phyloP scores from a whole-genome alignment of 805 yeast genomes.

The Cyberlindnera saturnus region DNA sequence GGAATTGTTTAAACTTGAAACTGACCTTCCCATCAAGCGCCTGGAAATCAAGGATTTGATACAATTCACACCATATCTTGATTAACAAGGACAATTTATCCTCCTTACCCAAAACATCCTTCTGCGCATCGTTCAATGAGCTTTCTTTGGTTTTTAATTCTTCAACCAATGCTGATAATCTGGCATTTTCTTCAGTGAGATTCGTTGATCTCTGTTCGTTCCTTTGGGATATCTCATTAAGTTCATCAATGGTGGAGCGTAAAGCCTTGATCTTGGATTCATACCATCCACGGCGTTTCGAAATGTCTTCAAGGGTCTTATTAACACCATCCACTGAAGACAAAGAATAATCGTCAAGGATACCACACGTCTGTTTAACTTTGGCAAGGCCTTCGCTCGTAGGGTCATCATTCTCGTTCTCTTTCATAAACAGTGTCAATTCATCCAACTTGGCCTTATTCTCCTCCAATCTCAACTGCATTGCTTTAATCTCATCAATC shows the following conservation, averaged over 20 bases:
- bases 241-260: not conserved
- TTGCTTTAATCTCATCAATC: constrained; percentile 25
- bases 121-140: constrained; percentile 1
- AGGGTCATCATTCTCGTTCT: not conserved
- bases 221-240: not conserved
- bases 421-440: not conserved
- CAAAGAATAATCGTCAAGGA: not conserved
- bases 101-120: constrained; percentile 8
- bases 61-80: constrained; percentile 7
- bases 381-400: not conserved
- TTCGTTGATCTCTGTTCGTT: constrained; percentile 2
- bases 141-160: constrained; percentile 5
- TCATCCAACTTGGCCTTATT: constrained; percentile 12
- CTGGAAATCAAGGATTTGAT: constrained; percentile 5
- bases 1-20: constrained; percentile 2
- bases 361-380: not conserved
- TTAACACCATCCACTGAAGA: not conserved
- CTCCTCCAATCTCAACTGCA: constrained; percentile 25
- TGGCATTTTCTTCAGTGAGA: constrained; percentile 2
- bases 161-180: constrained; percentile 5
- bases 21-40: constrained; percentile 2
- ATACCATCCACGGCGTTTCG: not conserved
- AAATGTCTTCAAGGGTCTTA: not conserved
- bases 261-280: not conserved
- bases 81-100: constrained; percentile 8